A percentile compares a stretch with the other conserved stretches of the same genome.
Evolutionary conservation across 2,329 filamentous ascomycete genomes (phyloP).

Genomic region (Cryphonectria carpinicola): DNA sequence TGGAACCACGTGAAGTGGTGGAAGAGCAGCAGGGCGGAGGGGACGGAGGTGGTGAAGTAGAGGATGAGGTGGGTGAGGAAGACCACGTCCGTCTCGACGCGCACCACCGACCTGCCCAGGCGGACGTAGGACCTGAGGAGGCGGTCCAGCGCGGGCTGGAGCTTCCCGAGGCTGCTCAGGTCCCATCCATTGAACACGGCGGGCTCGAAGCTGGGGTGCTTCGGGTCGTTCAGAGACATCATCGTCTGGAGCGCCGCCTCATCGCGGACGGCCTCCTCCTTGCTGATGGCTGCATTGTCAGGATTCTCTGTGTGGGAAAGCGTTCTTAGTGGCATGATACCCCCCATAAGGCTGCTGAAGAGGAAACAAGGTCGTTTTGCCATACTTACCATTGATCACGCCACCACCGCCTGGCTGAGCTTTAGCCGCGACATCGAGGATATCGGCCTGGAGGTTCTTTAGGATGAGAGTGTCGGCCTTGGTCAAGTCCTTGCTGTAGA

Average conservation of each 20-base stretch:
- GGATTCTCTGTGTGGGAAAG: not conserved
- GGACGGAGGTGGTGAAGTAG: constrained; percentile 71
- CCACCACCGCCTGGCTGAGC: constrained; percentile 19
- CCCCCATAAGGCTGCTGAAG: not conserved
- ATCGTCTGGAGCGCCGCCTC: constrained; percentile 42
- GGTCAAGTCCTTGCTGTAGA: constrained; percentile 46
- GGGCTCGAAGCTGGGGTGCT: constrained; percentile 48
- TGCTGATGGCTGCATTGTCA: constrained; percentile 26
- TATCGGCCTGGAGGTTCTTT: constrained; percentile 45
- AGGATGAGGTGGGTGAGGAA: constrained; percentile 77
- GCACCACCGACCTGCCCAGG: constrained; percentile 60
- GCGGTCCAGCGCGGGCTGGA: constrained; percentile 47
- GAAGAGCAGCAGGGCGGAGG: constrained; percentile 69
- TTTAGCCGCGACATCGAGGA: constrained; percentile 35
- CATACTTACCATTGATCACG: constrained; percentile 2
- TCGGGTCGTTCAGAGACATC: constrained; percentile 47
- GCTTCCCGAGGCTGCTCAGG: constrained; percentile 40
- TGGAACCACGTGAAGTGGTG: constrained; percentile 69
- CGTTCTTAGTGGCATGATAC: not conserved
- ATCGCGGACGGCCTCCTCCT: constrained; percentile 32
- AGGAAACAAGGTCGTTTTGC: not conserved
- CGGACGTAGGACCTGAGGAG: constrained; percentile 64
- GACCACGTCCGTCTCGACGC: constrained; percentile 72
- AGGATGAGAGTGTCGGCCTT: constrained; percentile 47
- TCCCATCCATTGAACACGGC: constrained; percentile 50